Conservation (phyloP, 768 basidiomycete species). For the Hypsizygus marmoreus region DNA sequence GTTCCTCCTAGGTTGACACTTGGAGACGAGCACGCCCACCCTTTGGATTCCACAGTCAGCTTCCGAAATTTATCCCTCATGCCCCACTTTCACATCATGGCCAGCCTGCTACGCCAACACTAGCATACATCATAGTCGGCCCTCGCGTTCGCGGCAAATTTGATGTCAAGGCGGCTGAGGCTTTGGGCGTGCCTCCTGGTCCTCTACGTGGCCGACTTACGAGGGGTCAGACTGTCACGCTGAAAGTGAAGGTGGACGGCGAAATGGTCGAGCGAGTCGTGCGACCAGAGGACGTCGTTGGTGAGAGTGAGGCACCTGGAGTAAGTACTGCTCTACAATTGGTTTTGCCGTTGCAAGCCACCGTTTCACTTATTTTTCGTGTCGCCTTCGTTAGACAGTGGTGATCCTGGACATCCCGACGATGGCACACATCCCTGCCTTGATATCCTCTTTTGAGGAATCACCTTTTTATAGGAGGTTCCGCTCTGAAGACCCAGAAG, state of each 20-base stretch:
- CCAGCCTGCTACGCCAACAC: constrained; percentile 30
- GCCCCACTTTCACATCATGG: constrained; percentile 11
- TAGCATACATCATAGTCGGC: constrained; percentile 55
- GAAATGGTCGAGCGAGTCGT: constrained; percentile 49
- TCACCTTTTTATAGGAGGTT: constrained; percentile 52
- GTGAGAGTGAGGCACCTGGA: constrained; percentile 49
- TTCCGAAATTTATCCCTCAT: constrained; percentile 34
- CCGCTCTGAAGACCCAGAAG: constrained; percentile 41
- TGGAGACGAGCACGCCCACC: constrained; percentile 30
- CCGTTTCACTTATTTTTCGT: too few relatives aligned
- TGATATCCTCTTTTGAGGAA: constrained; percentile 48
- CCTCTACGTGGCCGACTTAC: constrained; percentile 60
- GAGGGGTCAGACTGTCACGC: constrained; percentile 62
- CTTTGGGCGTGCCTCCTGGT: constrained; percentile 64
- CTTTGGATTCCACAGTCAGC: constrained; percentile 35
- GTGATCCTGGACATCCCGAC: constrained; percentile 76
- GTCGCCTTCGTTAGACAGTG: constrained; percentile 58
- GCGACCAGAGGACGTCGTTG: constrained; percentile 61
- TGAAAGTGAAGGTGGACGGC: constrained; percentile 48
- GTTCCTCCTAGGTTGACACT: constrained; percentile 25
- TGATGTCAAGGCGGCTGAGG: constrained; percentile 61
- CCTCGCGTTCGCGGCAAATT: constrained; percentile 70
- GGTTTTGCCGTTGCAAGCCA: too few relatives aligned
- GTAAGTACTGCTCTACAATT: constrained; percentile 30
- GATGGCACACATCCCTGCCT: constrained; percentile 51